Evolutionary conservation across 768 basidiomycete species (phyloP), one percentile per base, ranked within the genome.

Genomic region (Phaeolepiota aurea): DNA sequence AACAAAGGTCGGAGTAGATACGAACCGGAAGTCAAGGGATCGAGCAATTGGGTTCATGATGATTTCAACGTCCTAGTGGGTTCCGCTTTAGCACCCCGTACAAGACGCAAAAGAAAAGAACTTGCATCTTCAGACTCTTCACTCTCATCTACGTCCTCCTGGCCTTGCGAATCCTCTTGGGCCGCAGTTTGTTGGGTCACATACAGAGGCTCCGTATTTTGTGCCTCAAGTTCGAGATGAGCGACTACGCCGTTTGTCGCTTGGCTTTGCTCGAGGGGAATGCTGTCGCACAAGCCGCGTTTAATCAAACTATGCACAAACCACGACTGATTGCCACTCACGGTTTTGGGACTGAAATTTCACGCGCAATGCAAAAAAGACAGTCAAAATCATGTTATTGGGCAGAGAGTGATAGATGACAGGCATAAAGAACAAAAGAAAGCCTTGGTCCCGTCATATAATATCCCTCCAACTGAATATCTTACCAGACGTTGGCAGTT

Each of bases 11-110:
- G n/a, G n/a, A n/a, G n/a, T n/a, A n/a, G n/a, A n/a, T n/a, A n/a
- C n/a, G 40, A 55, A 82, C 82, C 87, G 72, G 52, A 89, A 77
- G 63, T 90, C 87, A 14, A 86, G 62, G 3, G 80, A 83, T 41
- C 79, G 80, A 13, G 77, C 59, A 5, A 79, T 66, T 2, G 79
- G 79, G 52, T 94, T 88, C 77, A 89, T 82, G 41, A 94, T 90
- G 49, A 94, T 86, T 66, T 94, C 91, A 47, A 94, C 71, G 56
- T 94, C 82, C 83, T 89, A 43, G 32, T 31, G 12, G 15, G 2
- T 36, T 13, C 20, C 4, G 16, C 32, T 13, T 31, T 22, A 31
- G 13, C 5, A n/a, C 13, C 21, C 20, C 16, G 12, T 28, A 20
- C 13, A 13, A 12, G 9, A 32, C 37, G 18, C 37, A n/a, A 23